These are phyloP conservation scores for Volvariella volvacea DNA, from an alignment of 1,284 basidiomycete genomes.

Conservation along the genomic window DNA sequence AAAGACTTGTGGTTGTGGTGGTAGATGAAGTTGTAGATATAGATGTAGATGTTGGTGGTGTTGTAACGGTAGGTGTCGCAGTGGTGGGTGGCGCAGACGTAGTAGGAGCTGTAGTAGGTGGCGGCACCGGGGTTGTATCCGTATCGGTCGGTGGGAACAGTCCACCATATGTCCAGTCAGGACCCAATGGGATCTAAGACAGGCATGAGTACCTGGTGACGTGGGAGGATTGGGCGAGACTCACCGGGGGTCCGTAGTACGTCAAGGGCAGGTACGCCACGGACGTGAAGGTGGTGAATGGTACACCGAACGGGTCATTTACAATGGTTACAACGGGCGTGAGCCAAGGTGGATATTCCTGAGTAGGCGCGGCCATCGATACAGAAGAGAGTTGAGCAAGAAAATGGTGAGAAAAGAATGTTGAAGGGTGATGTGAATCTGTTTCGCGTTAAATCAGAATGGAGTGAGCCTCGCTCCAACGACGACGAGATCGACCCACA, in stretches of 20 bases:
- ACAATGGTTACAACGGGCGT: conserved; percentile 43
- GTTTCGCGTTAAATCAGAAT: no score
- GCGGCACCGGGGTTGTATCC: conserved; percentile 17
- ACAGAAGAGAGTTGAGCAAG: background rate
- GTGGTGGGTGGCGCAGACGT: conserved; percentile 21
- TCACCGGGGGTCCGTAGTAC: conserved; percentile 68
- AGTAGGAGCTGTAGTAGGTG: conserved; percentile 19
- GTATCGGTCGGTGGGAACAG: conserved; percentile 38
- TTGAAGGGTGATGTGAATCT: background rate
- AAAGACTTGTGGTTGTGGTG: conserved; percentile 11
- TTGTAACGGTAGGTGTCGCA: conserved; percentile 17
- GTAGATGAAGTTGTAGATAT: no score
- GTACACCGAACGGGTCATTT: conserved; percentile 42
- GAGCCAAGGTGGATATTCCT: conserved; percentile 61
- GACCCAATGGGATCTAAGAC: conserved; percentile 57
- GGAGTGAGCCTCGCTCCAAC: no score
- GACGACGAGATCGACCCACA: no score
- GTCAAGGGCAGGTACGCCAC: conserved; percentile 57
- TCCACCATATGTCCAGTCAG: conserved; percentile 64
- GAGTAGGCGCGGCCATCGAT: conserved; percentile 51
- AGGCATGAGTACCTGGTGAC: background rate
- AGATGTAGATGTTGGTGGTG: conserved; percentile 33
- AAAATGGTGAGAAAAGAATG: conserved; percentile 1
- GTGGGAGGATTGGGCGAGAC: conserved; percentile 19
- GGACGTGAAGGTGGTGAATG: conserved; percentile 44